Evolutionary conservation across 495 filamentous ascomycete genomes (phyloP).

Genomic region (Neurospora hispaniola): DNA sequence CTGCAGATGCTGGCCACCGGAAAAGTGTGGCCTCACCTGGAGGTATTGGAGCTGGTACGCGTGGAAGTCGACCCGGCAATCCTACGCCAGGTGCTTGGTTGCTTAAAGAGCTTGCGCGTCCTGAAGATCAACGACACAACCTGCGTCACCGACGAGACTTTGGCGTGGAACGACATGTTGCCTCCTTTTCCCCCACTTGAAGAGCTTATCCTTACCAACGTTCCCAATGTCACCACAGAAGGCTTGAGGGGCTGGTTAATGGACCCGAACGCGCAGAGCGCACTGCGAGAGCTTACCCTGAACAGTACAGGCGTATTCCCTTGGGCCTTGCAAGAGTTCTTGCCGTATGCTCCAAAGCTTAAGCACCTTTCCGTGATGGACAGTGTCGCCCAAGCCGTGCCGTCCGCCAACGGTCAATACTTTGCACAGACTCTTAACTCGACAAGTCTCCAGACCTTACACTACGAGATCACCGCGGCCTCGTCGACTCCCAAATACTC

Average conservation of each 20-base stretch:
- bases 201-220: conserved; percentile 56
- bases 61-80: conserved; percentile 63
- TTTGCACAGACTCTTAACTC: conserved; percentile 55
- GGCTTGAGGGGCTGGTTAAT: conserved; percentile 57
- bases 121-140: conserved; percentile 59
- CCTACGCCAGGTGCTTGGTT: conserved; percentile 58
- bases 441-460: conserved; percentile 52
- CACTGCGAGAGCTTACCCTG: conserved; percentile 52
- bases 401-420: conserved; percentile 32
- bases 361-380: conserved; percentile 55
- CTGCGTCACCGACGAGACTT: conserved; percentile 64
- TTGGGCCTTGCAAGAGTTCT: conserved; percentile 49
- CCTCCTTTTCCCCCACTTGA: conserved; percentile 61
- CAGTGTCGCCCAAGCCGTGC: conserved; percentile 55
- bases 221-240: conserved; percentile 55
- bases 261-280: conserved; percentile 34
- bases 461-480: conserved; percentile 71
- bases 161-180: conserved; percentile 47
- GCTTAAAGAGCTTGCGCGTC: conserved; percentile 54
- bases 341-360: conserved; percentile 52
- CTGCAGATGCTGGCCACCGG: conserved; percentile 57
- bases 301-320: conserved; percentile 56
- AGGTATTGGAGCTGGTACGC: conserved; percentile 64
- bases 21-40: conserved; percentile 64
- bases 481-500: conserved; percentile 44